These are phyloP conservation scores for Cytospora chrysosperma DNA, from an alignment of 2,329 filamentous ascomycete species.

Conservation along the genomic window DNA sequence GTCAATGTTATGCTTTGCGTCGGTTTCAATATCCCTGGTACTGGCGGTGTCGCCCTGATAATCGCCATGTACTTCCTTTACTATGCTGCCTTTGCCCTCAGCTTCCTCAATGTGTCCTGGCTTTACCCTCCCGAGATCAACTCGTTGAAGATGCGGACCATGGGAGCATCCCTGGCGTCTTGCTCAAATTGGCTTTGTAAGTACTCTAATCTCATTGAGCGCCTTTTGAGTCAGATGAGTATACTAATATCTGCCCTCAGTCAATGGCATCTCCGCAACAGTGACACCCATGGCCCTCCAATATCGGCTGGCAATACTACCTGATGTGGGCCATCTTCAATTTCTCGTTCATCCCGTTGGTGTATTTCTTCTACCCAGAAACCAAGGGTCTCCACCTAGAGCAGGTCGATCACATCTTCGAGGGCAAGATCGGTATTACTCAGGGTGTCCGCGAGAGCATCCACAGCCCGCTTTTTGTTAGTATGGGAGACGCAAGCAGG, in stretches of 20 bases:
- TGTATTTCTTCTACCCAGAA: slow-evolving; percentile 32
- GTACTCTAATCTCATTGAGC: background rate
- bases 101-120: slow-evolving; percentile 19
- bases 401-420: slow-evolving; percentile 25
- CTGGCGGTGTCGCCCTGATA: slow-evolving; percentile 22
- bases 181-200: slow-evolving; percentile 28
- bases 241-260: slow-evolving; percentile 19
- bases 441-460: slow-evolving; percentile 5
- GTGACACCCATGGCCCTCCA: slow-evolving; percentile 26
- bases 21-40: slow-evolving; percentile 9
- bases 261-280: slow-evolving; percentile 14
- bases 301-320: slow-evolving; percentile 29
- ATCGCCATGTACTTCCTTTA: slow-evolving; percentile 22
- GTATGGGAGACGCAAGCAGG: background rate
- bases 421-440: background rate
- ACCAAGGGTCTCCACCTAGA: slow-evolving; percentile 31
- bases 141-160: slow-evolving; percentile 20
- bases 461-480: background rate
- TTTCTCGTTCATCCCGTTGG: slow-evolving; percentile 27
- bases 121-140: slow-evolving; percentile 21
- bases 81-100: slow-evolving; percentile 21
- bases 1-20: slow-evolving; percentile 13
- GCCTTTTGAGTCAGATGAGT: background rate
- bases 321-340: slow-evolving; percentile 29
- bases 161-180: slow-evolving; percentile 28